Conservation (phyloP, 352 stramenopile genomes). For the Globisporangium canariense region DNA sequence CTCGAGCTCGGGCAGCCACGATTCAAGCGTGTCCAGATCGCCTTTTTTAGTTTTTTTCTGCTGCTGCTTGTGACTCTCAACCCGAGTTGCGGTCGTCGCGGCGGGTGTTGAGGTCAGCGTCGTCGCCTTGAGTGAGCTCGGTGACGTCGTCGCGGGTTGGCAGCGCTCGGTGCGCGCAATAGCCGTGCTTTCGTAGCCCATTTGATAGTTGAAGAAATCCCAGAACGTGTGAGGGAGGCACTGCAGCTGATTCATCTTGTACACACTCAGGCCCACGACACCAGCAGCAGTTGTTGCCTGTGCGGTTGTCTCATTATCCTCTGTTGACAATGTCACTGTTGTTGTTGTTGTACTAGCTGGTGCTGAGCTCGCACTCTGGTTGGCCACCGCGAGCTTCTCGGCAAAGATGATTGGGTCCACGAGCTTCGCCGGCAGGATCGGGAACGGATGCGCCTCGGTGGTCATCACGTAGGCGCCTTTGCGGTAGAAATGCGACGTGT, state of each 20-base stretch:
- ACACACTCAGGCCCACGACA: conserved; percentile 14
- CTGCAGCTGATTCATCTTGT: conserved; percentile 23
- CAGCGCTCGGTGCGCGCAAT: conserved; percentile 46
- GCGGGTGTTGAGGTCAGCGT: not conserved
- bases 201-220: conserved; percentile 49
- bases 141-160: conserved; percentile 7
- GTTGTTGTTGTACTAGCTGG: not conserved
- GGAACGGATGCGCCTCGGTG: conserved; percentile 96
- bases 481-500: conserved; percentile 88
- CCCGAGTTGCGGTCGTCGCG: not conserved
- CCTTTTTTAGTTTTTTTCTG: conserved; percentile 10
- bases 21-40: conserved; percentile 23
- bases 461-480: conserved; percentile 93
- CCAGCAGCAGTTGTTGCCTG: conserved; percentile 3
- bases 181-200: conserved; percentile 53
- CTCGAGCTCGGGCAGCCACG: conserved; percentile 50
- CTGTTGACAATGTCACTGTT: not conserved
- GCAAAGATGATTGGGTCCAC: conserved; percentile 40
- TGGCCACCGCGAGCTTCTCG: conserved; percentile 7
- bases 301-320: not conserved
- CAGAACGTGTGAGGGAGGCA: conserved; percentile 49
- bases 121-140: not conserved
- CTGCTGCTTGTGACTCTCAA: conserved; percentile 1
- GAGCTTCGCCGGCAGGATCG: conserved; percentile 51
- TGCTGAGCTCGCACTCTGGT: not conserved